Conservation (phyloP, 1,139 yeast species). For the Hanseniaspora uvarum region DNA sequence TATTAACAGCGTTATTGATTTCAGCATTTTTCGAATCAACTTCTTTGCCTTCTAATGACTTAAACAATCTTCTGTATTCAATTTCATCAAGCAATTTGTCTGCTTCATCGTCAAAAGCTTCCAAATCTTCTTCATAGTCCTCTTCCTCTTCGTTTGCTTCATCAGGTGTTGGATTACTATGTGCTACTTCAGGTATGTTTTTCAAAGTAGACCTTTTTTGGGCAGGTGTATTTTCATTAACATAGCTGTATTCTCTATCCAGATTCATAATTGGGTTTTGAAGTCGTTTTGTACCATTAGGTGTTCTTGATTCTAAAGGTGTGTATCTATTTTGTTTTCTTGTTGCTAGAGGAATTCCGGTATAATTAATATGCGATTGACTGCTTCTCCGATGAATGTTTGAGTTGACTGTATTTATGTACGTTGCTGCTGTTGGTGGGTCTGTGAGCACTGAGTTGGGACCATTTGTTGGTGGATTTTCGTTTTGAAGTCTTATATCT, state of each 20-base stretch:
- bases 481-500: constrained; percentile 8
- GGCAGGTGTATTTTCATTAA: neutral
- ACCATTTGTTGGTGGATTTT: constrained; percentile 11
- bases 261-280: constrained; percentile 4
- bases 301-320: neutral
- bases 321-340: constrained; percentile 1
- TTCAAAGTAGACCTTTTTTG: neutral
- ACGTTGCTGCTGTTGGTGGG: constrained; percentile 12
- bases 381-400: neutral
- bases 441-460: constrained; percentile 8
- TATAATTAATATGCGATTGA: neutral
- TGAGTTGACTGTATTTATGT: neutral
- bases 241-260: constrained; percentile 13
- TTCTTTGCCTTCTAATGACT: constrained; percentile 6
- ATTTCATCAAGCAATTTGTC: constrained; percentile 16
- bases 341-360: neutral
- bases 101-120: constrained; percentile 17
- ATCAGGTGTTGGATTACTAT: neutral
- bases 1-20: constrained; percentile 12
- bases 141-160: constrained; percentile 17
- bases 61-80: constrained; percentile 15
- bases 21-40: neutral
- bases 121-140: constrained; percentile 18
- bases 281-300: neutral
- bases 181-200: neutral